Conservation (phyloP, 1,139 yeast genomes). For the Lodderomyces beijingensis region DNA sequence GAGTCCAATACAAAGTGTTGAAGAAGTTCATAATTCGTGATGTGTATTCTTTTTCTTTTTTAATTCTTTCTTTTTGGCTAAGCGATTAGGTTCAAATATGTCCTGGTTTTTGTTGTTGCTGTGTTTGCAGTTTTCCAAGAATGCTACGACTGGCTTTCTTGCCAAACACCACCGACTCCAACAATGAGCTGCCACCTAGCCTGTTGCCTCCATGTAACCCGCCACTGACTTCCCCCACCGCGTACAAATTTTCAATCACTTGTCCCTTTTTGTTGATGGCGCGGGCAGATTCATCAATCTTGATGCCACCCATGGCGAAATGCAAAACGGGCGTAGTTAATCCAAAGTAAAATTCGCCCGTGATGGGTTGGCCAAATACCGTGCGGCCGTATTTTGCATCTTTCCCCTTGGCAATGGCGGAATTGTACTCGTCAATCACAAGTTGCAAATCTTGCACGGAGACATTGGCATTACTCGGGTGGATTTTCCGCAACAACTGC, state of each 20-base stretch:
- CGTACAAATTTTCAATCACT: conserved; percentile 24
- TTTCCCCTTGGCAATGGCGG: conserved; percentile 3
- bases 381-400: conserved; percentile 20
- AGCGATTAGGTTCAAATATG: too few relatives aligned
- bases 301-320: conserved; percentile 39
- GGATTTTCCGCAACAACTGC: conserved; percentile 13
- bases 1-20: neutral
- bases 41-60: neutral
- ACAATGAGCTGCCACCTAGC: conserved; percentile 34
- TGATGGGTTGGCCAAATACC: conserved; percentile 19
- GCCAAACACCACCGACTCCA: conserved; percentile 40
- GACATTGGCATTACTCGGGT: conserved; percentile 12
- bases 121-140: neutral
- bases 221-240: conserved; percentile 38
- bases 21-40: too few relatives aligned
- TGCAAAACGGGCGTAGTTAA: conserved; percentile 37
- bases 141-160: conserved; percentile 14
- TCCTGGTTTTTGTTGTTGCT: too few relatives aligned
- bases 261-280: conserved; percentile 19
- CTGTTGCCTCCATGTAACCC: conserved; percentile 39
- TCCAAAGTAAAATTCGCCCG: conserved; percentile 22
- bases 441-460: conserved; percentile 9
- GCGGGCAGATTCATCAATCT: conserved; percentile 23
- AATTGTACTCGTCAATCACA: conserved; percentile 11
- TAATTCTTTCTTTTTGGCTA: neutral